These are phyloP conservation scores for Gymnopus androsaceus DNA, from an alignment of 1,284 basidiomycete genomes.

Conservation along the genomic window DNA sequence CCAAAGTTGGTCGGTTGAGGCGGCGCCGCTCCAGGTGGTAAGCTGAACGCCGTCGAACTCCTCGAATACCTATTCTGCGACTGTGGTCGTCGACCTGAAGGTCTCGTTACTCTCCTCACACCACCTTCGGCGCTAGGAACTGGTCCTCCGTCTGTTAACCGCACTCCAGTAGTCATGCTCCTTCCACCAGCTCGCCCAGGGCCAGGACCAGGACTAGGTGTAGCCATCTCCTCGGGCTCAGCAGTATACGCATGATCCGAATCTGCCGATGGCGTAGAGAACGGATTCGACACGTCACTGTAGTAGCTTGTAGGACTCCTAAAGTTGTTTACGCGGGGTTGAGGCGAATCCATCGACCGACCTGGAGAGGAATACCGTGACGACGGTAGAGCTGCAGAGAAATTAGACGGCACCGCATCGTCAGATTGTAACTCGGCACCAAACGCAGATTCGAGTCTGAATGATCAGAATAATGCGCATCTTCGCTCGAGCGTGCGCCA, in stretches of 20 bases:
- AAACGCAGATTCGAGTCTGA: constrained; percentile 61
- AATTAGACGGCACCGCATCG: constrained; percentile 33
- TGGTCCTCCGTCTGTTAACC: constrained; percentile 77
- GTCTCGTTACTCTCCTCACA: constrained; percentile 70
- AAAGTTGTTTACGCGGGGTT: constrained; percentile 4
- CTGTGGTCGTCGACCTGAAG: constrained; percentile 49
- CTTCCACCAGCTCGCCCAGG: background rate
- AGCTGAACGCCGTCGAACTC: constrained; percentile 46
- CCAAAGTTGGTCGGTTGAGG: constrained; percentile 48
- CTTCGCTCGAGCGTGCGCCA: constrained; percentile 66
- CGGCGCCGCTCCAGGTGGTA: constrained; percentile 77
- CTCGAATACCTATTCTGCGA: constrained; percentile 78
- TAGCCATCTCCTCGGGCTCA: constrained; percentile 8
- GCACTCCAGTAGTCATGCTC: constrained; percentile 54
- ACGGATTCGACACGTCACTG: constrained; percentile 17
- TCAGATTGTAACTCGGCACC: constrained; percentile 48
- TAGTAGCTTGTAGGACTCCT: constrained; percentile 10
- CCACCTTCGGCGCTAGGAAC: constrained; percentile 76
- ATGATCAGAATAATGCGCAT: constrained; percentile 55
- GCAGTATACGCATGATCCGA: constrained; percentile 18
- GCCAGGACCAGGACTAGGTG: background rate
- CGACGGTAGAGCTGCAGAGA: background rate
- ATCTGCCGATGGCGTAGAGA: constrained; percentile 19
- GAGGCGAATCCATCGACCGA: constrained; percentile 17
- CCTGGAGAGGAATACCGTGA: constrained; percentile 23